phyloP scores from a whole-genome alignment of 768 basidiomycete species.

The Cubamyces sp. region DNA sequence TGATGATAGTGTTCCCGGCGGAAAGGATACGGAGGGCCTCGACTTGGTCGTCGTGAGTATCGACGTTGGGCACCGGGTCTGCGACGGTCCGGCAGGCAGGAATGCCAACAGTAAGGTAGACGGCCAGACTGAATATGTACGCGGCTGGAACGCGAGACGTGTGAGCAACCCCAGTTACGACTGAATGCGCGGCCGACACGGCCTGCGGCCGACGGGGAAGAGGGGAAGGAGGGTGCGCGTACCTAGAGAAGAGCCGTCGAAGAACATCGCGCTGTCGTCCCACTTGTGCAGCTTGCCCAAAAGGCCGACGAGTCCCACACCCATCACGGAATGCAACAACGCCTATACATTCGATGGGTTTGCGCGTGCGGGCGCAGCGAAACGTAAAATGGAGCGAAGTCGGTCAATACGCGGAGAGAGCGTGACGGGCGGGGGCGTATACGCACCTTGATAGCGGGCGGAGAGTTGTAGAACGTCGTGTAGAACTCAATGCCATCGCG shows the following conservation, averaged over 20 bases:
- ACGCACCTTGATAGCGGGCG: conserved; percentile 87
- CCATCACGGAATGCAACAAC: conserved; percentile 83
- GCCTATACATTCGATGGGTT: conserved; percentile 52
- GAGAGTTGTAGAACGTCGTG: conserved; percentile 89
- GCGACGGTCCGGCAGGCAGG: conserved; percentile 79
- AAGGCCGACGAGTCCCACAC: conserved; percentile 74
- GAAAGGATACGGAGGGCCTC: conserved; percentile 82
- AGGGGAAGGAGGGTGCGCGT: conserved; percentile 33
- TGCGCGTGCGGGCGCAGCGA: neutral
- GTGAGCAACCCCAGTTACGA: neutral
- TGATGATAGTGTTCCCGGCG: conserved; percentile 87
- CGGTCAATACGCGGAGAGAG: conserved; percentile 3
- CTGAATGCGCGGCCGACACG: neutral
- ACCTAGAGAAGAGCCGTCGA: conserved; percentile 91
- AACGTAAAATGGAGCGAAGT: neutral
- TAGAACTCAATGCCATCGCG: conserved; percentile 89
- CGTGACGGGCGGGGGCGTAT: neutral
- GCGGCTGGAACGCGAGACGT: conserved; percentile 48
- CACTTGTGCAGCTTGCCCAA: conserved; percentile 82
- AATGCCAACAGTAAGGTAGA: conserved; percentile 85
- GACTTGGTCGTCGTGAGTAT: conserved; percentile 66
- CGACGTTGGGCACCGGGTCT: conserved; percentile 52
- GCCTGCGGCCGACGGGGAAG: neutral
- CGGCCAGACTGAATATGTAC: conserved; percentile 74
- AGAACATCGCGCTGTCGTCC: conserved; percentile 94